Percentiles rank a stretch among this genome's conserved stretches.
phyloP scores from a whole-genome alignment of 140 eudicot genomes.

The Anethum foeniculum region DNA sequence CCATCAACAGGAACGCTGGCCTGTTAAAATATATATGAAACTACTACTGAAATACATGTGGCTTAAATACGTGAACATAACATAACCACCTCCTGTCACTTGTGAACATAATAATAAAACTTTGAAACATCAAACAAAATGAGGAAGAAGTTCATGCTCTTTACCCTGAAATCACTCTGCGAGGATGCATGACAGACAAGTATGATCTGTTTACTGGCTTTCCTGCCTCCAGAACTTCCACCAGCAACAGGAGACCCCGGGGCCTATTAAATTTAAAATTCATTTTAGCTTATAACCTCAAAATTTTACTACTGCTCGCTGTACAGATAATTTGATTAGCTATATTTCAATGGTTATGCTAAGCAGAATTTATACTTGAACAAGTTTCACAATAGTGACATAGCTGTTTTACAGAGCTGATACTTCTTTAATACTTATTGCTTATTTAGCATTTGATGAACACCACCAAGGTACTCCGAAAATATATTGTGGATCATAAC shows the following conservation, averaged over 20 bases:
- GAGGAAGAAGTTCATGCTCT: background rate
- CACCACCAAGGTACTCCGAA: background rate
- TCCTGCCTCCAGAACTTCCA: conserved; percentile 77
- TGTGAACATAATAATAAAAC: background rate
- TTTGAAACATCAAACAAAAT: background rate
- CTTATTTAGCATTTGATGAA: background rate
- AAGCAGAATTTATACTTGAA: background rate
- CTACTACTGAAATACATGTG: background rate
- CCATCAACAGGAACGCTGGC: conserved; percentile 32
- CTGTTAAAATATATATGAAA: conserved; percentile 27
- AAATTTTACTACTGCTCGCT: conserved; percentile 15
- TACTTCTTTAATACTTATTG: background rate
- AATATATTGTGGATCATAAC: background rate
- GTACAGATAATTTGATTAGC: background rate
- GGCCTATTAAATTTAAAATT: conserved; percentile 47
- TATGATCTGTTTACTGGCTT: conserved; percentile 48
- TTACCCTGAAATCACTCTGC: conserved; percentile 31
- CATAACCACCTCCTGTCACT: background rate
- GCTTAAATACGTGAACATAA: background rate
- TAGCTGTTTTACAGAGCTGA: background rate
- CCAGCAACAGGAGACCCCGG: conserved; percentile 72
- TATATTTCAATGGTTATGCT: background rate
- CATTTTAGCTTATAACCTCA: conserved; percentile 14
- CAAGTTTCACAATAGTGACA: background rate
- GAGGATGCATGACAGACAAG: conserved; percentile 67